Conservation (phyloP, 192 early-diverging fungal species). For the Rhizophagus prolifer region DNA sequence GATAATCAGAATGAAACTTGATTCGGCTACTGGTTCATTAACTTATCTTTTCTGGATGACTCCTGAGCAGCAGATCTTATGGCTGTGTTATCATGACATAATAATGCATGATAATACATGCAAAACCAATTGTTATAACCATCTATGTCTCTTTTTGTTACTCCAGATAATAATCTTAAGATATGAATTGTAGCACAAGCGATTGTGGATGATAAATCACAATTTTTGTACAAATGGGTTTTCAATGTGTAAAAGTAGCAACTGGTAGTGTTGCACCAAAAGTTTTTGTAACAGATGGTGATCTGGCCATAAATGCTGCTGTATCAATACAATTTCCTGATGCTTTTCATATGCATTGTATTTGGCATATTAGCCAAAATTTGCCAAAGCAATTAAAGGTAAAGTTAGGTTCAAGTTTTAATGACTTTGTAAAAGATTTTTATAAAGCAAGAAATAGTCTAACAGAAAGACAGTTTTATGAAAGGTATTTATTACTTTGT, state of each 20-base stretch:
- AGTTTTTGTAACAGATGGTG: neutral
- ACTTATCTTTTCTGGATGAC: neutral
- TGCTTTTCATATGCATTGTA: neutral
- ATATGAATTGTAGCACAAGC: neutral
- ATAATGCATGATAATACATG: conserved; percentile 3
- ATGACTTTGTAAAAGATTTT: neutral
- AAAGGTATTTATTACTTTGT: neutral
- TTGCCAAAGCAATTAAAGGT: neutral
- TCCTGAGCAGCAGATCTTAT: neutral
- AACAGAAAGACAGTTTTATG: neutral
- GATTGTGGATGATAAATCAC: neutral
- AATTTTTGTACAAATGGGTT: neutral
- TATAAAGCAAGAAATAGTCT: neutral
- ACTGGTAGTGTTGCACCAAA: neutral
- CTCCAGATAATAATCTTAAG: neutral
- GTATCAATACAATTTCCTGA: neutral
- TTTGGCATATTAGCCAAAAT: neutral
- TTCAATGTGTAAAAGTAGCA: neutral
- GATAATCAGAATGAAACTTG: neutral
- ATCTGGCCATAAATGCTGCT: neutral
- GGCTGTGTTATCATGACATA: neutral
- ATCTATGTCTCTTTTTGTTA: neutral
- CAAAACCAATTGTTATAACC: neutral
- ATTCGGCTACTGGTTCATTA: neutral
- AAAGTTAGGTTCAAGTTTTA: neutral